These are phyloP conservation scores for Myxozyma mucilagina DNA, from an alignment of 805 yeast genomes.

Conservation along the genomic window DNA sequence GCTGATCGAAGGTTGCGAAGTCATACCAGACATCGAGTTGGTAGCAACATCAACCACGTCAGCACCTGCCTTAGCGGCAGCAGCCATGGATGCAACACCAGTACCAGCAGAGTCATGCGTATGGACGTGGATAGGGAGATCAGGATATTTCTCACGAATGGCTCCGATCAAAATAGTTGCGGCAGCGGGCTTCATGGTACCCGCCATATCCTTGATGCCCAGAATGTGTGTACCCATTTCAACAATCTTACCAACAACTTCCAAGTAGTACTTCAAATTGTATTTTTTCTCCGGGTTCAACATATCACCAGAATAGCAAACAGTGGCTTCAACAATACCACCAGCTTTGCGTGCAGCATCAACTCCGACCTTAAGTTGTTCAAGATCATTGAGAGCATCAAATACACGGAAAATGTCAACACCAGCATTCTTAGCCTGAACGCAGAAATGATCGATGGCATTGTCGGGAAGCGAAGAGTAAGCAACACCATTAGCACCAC, in stretches of 20 bases:
- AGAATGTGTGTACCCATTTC: slow-evolving; percentile 93
- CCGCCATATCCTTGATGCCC: slow-evolving; percentile 99
- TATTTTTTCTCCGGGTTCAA: slow-evolving; percentile 92
- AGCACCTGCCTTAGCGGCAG: slow-evolving; percentile 93
- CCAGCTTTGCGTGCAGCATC: slow-evolving; percentile 98
- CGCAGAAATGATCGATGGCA: slow-evolving; percentile 95
- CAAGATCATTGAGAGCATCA: slow-evolving; percentile 95
- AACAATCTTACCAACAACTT: slow-evolving; percentile 79
- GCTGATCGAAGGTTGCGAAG: slow-evolving; percentile 97
- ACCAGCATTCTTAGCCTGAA: slow-evolving; percentile 92
- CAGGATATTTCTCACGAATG: slow-evolving; percentile 83
- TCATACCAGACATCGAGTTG: slow-evolving; percentile 96
- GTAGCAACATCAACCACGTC: slow-evolving; percentile 97
- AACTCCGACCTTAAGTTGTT: slow-evolving; percentile 95
- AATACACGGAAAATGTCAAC: slow-evolving; percentile 97
- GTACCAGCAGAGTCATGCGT: slow-evolving; percentile 99
- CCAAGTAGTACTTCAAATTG: slow-evolving; percentile 84
- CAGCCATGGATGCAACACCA: slow-evolving; percentile 95
- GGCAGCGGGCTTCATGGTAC: slow-evolving; percentile 94
- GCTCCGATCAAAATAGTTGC: slow-evolving; percentile 78
- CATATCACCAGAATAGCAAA: slow-evolving; percentile 99
- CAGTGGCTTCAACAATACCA: slow-evolving; percentile 98
- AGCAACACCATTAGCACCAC: slow-evolving; percentile 99
- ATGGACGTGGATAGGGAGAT: slow-evolving; percentile 96
- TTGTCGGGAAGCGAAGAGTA: slow-evolving; percentile 97